A percentile compares a stretch with the other conserved stretches of the same genome.
These are phyloP conservation scores for Plasmodium sp. DNA, from an alignment of 169 alveolate species.

Conservation along the genomic window DNA sequence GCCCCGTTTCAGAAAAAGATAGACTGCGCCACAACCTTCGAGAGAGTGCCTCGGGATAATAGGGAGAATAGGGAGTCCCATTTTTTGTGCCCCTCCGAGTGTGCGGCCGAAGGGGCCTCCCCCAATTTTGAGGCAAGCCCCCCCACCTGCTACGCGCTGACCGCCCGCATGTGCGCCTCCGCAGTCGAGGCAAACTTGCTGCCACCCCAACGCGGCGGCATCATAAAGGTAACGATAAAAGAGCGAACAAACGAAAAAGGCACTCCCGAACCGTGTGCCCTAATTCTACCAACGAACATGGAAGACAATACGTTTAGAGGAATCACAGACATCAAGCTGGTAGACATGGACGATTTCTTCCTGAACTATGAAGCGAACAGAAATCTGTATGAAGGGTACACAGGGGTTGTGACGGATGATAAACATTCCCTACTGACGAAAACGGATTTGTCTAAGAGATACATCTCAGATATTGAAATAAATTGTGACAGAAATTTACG, in stretches of 20 bases:
- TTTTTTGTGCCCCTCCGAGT: slow-evolving; percentile 50
- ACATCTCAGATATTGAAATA: slow-evolving; percentile 61
- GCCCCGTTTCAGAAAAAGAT: slow-evolving; percentile 32
- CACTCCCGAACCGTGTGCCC: slow-evolving; percentile 34
- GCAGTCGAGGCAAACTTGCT: slow-evolving; percentile 33
- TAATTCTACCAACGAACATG: slow-evolving; percentile 23
- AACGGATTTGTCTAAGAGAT: slow-evolving; percentile 50
- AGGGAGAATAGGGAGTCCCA: slow-evolving; percentile 37
- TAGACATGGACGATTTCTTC: slow-evolving; percentile 72
- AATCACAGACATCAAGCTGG: slow-evolving; percentile 66
- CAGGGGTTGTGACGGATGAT: slow-evolving; percentile 73
- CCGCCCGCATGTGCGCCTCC: slow-evolving; percentile 41
- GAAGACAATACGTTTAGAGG: slow-evolving; percentile 45
- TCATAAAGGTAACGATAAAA: slow-evolving; percentile 25
- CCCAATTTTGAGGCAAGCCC: neutral
- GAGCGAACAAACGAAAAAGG: slow-evolving; percentile 12
- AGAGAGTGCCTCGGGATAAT: slow-evolving; percentile 19
- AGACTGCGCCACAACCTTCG: slow-evolving; percentile 42
- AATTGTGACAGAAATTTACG: slow-evolving; percentile 38
- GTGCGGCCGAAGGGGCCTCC: neutral
- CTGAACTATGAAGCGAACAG: slow-evolving; percentile 28
- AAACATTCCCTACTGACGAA: slow-evolving; percentile 46
- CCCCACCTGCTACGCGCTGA: slow-evolving; percentile 10
- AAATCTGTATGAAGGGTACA: slow-evolving; percentile 50
- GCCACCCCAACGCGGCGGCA: slow-evolving; percentile 23